A percentile compares a stretch with the other conserved stretches of the same genome.
Evolutionary conservation across 2,329 filamentous ascomycete genomes (phyloP).

Genomic region (Ophiosphaerella korrae): DNA sequence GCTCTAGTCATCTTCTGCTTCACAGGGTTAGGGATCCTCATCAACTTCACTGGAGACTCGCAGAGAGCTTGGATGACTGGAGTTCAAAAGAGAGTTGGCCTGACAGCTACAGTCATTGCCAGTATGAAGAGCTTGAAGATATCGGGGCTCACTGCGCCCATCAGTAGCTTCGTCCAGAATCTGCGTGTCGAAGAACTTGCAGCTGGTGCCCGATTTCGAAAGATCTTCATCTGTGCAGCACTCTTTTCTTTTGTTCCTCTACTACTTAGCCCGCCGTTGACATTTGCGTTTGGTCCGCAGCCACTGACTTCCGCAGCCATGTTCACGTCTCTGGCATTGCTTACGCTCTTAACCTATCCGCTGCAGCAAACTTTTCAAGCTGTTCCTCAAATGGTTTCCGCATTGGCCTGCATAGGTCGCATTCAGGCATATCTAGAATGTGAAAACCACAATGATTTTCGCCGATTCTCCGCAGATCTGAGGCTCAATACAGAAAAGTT

Average conservation of each 20-base stretch:
- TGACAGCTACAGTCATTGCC: slow-evolving; percentile 37
- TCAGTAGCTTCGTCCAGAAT: slow-evolving; percentile 40
- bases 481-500: too few relatives aligned
- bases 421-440: slow-evolving; percentile 18
- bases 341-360: slow-evolving; percentile 12
- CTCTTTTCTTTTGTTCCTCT: slow-evolving; percentile 9
- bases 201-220: slow-evolving; percentile 9
- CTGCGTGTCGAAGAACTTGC: slow-evolving; percentile 45
- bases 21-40: slow-evolving; percentile 20
- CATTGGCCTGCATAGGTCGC: slow-evolving; percentile 15
- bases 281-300: slow-evolving; percentile 9
- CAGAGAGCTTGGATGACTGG: slow-evolving; percentile 33
- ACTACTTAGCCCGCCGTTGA: slow-evolving; percentile 8
- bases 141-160: slow-evolving; percentile 40
- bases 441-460: slow-evolving; percentile 10
- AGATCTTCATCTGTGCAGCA: slow-evolving; percentile 11
- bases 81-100: slow-evolving; percentile 33
- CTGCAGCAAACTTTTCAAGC: slow-evolving; percentile 12
- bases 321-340: slow-evolving; percentile 15
- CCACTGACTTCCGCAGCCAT: slow-evolving; percentile 10
- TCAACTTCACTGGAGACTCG: slow-evolving; percentile 26
- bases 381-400: slow-evolving; percentile 13
- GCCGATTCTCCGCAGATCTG: slow-evolving; percentile 36
- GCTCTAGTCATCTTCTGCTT: slow-evolving; percentile 25
- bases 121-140: slow-evolving; percentile 51